Base-by-base conservation (phyloP, 768 basidiomycete genomes). In the Lactarius evosmus region DNA sequence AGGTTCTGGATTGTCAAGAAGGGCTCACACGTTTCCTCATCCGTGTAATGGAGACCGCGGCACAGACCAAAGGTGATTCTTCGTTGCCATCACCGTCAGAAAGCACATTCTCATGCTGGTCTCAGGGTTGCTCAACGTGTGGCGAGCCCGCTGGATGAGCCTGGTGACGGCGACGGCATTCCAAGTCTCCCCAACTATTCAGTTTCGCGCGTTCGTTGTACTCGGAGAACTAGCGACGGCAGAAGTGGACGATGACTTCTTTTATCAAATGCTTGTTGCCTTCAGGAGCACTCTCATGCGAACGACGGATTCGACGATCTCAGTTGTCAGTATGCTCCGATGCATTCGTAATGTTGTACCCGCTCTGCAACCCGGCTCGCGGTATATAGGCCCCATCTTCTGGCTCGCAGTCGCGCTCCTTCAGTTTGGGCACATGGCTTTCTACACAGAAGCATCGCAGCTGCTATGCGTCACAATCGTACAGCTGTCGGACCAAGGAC, bases 121-220 rank as follows among this genome's bases (percentile, higher is more conserved):
- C 60, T 25, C 60, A 91, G 91, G 87, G 12, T 74, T 93, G 3
- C 75, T 90, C 33, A 97, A 97, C 70, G 83, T 90, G 3, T 97
- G 95, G 95, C 83, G 89, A 63, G 92, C 94, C 30, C 82, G 95
- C 38, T 96, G 94, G 93, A 94, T 94, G 89, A 86, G 91, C 46
- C 74, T 97, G 62, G 85, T 93, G 16, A 89, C 91, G 1, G 85
- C 91, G 1, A 91, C 90, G 0, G 93, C 94, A 25, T 96, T 96
- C 77, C 95, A 96, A 70, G 82, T 89, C 53, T 92, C 91, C 4
- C 88, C 92, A 0, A 86, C 89, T 2, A 84, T 94, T n/a, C 95
- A 96, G 72, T 85, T 89, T 30, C 86, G 92, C 11, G 90, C 93
- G 0, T 96, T 95, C 73, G 83, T 90, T 34, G 85, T 89, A 3